A percentile compares a stretch with the other conserved stretches of the same genome.
Evolutionary conservation across 192 early-diverging fungal genomes (phyloP).

Genomic region (Globomyces pollinis-pini): DNA sequence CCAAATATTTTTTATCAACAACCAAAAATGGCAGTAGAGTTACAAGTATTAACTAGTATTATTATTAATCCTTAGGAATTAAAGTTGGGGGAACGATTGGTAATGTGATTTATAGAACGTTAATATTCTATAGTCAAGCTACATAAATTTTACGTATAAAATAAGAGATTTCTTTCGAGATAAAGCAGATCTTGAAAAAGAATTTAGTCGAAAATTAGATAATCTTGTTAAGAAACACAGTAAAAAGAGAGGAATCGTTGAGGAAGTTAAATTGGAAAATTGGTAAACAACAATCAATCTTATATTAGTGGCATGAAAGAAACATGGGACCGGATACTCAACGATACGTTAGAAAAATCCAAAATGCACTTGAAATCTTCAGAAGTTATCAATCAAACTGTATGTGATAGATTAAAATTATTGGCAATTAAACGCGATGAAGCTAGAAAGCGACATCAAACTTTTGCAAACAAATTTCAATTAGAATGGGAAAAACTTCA

Average conservation of each 20-base stretch:
- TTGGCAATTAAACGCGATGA: conserved; percentile 55
- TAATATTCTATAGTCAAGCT: not conserved
- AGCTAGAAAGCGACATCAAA: conserved; percentile 48
- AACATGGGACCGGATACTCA: conserved; percentile 54
- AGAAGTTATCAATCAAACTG: conserved; percentile 40
- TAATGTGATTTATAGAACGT: not conserved
- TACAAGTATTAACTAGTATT: conserved; percentile 4
- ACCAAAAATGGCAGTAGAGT: conserved; percentile 3
- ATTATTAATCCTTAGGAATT: not conserved
- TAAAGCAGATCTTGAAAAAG: conserved; percentile 58
- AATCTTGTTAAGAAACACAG: conserved; percentile 51
- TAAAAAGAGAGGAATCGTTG: conserved; percentile 10
- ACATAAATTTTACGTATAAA: conserved; percentile 18
- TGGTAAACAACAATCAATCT: not conserved
- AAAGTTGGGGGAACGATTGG: conserved; percentile 1
- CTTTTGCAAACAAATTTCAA: conserved; percentile 53
- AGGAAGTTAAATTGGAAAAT: conserved; percentile 29
- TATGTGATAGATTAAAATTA: conserved; percentile 51
- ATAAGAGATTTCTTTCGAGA: conserved; percentile 67
- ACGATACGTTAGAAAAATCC: conserved; percentile 46
- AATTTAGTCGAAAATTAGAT: conserved; percentile 63
- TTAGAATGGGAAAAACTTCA: conserved; percentile 53
- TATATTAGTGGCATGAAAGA: not conserved
- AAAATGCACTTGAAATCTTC: conserved; percentile 38
- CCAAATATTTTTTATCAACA: too few relatives aligned